These are phyloP conservation scores for Ampelocalamus luodianensis DNA, from an alignment of 176 grass and related monocot genomes.

Conservation along the genomic window DNA sequence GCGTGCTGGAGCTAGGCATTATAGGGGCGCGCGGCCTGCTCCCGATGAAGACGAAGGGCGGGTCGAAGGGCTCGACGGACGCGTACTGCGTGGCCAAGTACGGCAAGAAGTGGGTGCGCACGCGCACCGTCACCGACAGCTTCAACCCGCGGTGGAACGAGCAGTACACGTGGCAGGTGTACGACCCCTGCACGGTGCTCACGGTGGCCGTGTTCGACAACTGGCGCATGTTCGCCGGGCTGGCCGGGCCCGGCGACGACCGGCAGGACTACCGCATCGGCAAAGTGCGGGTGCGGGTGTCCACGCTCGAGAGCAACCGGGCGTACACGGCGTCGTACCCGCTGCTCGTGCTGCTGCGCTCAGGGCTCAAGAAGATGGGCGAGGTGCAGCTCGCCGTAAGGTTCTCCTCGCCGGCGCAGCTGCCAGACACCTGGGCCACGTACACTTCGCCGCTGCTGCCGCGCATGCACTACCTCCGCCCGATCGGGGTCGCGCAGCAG, in stretches of 20 bases:
- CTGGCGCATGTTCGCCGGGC: slow-evolving; percentile 89
- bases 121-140: slow-evolving; percentile 82
- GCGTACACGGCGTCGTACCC: slow-evolving; percentile 81
- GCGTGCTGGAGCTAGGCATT: slow-evolving; percentile 90
- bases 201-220: slow-evolving; percentile 96
- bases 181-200: slow-evolving; percentile 95
- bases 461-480: slow-evolving; percentile 88
- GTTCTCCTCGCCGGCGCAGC: slow-evolving; percentile 59
- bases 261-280: slow-evolving; percentile 86
- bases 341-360: slow-evolving; percentile 78
- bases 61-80: slow-evolving; percentile 86
- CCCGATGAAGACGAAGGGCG: slow-evolving; percentile 83
- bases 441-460: slow-evolving; percentile 87
- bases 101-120: slow-evolving; percentile 97
- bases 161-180: slow-evolving; percentile 99
- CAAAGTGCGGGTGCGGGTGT: slow-evolving; percentile 87
- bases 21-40: slow-evolving; percentile 78
- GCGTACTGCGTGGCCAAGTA: slow-evolving; percentile 98
- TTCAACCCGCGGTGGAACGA: slow-evolving; percentile 96
- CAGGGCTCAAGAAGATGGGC: slow-evolving; percentile 96
- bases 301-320: slow-evolving; percentile 86
- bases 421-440: slow-evolving; percentile 84
- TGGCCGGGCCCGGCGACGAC: slow-evolving; percentile 60
- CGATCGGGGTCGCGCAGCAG: slow-evolving; percentile 87
- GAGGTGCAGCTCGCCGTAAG: slow-evolving; percentile 96